Evolutionary conservation across 163 green algal genomes (phyloP), one percentile per base, ranked within the genome.

Genomic region (Scenedesmus sp.): DNA sequence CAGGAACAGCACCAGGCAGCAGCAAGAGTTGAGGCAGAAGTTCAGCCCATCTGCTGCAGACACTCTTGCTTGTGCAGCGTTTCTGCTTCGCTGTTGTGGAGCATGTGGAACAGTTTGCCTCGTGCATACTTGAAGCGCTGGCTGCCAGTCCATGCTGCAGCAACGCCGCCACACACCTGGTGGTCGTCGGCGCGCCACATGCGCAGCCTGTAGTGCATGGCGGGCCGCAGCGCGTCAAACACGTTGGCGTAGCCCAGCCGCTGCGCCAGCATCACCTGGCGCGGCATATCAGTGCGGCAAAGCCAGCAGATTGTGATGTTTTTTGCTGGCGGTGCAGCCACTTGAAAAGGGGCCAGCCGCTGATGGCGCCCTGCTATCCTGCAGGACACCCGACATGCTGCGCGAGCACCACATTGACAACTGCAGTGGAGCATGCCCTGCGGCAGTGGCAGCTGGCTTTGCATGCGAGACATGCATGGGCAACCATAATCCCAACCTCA

Each of bases 171-270:
- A 77, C 82, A 26, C 88, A 91, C 90, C 87, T 94, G 89, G 59
- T 96, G 93, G 76, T 96, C 93, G 86, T 96, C 93, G 4, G 92
- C 74, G 1, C 94, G 54, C 77, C 77, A 94, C 94, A 95, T 96
- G 55, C 92, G 67, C 81, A 95, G 91, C 10, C 91, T 67, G 90
- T 96, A 97, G 88, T 95, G 95, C 94, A 97, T 94, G 52, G 59
- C 82, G 0, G 95, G 94, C 0, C 91, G 85, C 34, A 88, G 34
- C 8, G 86, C 52, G 86, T 95, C 94, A 93, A 95, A 96, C 20
- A 96, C 90, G 82, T 96, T 95, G 60, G 88, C 88, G 93, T 95
- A 95, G 57, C 94, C 94, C 84, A 96, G 92, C 64, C 95, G 92
- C 83, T 96, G 94, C 20, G 93, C 90, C 54, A 94, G 20, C 57